These are phyloP conservation scores for Phytophthora agathidicida DNA, from an alignment of 352 stramenopile species.

Conservation along the genomic window DNA sequence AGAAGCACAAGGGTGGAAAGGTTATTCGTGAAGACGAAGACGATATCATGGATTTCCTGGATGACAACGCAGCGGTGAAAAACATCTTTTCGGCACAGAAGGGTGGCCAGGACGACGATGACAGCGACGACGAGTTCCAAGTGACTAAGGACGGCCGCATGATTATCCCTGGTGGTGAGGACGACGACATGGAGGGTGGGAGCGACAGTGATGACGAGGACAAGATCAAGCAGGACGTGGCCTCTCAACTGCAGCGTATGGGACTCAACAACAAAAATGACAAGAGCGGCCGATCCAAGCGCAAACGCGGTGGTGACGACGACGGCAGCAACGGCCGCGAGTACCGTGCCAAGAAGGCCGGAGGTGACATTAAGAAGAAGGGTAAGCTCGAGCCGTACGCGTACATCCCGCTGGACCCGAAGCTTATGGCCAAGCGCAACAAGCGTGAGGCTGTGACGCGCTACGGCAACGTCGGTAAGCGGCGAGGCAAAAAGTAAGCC, in stretches of 20 bases:
- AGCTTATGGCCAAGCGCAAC: slow-evolving; percentile 92
- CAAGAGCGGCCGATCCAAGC: slow-evolving; percentile 36
- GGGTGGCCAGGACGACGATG: slow-evolving; percentile 40
- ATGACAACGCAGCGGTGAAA: slow-evolving; percentile 90
- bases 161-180: slow-evolving; percentile 76
- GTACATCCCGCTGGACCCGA: slow-evolving; percentile 97
- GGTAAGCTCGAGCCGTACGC: slow-evolving; percentile 97
- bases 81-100: slow-evolving; percentile 71
- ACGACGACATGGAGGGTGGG: slow-evolving; percentile 54
- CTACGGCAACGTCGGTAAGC: slow-evolving; percentile 85
- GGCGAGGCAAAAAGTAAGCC: slow-evolving; percentile 54
- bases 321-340: slow-evolving; percentile 76
- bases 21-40: slow-evolving; percentile 81
- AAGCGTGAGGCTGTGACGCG: slow-evolving; percentile 80
- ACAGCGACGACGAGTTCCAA: slow-evolving; percentile 86
- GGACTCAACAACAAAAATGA: slow-evolving; percentile 61
- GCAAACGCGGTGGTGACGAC: slow-evolving; percentile 72
- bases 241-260: slow-evolving; percentile 83
- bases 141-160: slow-evolving; percentile 92
- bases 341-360: slow-evolving; percentile 96
- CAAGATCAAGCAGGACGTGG: slow-evolving; percentile 86
- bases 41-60: slow-evolving; percentile 94
- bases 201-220: slow-evolving; percentile 73
- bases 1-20: slow-evolving; percentile 81
- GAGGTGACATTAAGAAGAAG: slow-evolving; percentile 97